phyloP scores from a whole-genome alignment of 2,329 filamentous ascomycete species.

The Aspergillus pseudoterreus region DNA sequence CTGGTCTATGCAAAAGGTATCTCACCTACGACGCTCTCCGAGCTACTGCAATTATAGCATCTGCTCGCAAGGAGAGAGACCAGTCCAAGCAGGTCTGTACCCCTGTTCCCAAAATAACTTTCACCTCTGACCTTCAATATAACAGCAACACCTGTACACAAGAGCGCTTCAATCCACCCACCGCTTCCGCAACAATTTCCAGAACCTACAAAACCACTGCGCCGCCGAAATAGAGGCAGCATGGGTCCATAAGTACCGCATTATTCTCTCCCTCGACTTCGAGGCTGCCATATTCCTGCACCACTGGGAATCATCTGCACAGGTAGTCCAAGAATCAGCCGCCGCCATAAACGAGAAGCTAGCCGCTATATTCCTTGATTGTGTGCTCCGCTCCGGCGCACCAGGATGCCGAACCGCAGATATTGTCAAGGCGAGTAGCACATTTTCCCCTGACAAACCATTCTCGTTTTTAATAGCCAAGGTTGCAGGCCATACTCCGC shows the following conservation, averaged over 20 bases:
- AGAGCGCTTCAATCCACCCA: conserved; percentile 58
- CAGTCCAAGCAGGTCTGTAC: conserved; percentile 35
- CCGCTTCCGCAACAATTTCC: conserved; percentile 52
- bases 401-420: conserved; percentile 30
- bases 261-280: conserved; percentile 72
- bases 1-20: conserved; percentile 56
- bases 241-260: conserved; percentile 59
- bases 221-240: conserved; percentile 50
- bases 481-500: conserved; percentile 58
- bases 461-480: neutral
- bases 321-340: conserved; percentile 52
- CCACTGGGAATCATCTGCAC: conserved; percentile 62
- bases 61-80: conserved; percentile 47
- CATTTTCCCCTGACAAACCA: conserved; percentile 5
- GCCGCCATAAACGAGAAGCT: conserved; percentile 38
- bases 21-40: conserved; percentile 70
- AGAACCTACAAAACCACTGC: conserved; percentile 33
- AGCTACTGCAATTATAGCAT: conserved; percentile 41
- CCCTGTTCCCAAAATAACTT: neutral
- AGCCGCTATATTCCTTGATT: conserved; percentile 65
- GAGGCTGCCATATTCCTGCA: conserved; percentile 67
- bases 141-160: conserved; percentile 59
- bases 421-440: conserved; percentile 44
- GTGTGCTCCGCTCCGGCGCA: conserved; percentile 53
- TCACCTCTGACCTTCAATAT: conserved; percentile 46